Evolutionary conservation across 352 stramenopile species (phyloP).

Genomic region (Pythium periplocum): DNA sequence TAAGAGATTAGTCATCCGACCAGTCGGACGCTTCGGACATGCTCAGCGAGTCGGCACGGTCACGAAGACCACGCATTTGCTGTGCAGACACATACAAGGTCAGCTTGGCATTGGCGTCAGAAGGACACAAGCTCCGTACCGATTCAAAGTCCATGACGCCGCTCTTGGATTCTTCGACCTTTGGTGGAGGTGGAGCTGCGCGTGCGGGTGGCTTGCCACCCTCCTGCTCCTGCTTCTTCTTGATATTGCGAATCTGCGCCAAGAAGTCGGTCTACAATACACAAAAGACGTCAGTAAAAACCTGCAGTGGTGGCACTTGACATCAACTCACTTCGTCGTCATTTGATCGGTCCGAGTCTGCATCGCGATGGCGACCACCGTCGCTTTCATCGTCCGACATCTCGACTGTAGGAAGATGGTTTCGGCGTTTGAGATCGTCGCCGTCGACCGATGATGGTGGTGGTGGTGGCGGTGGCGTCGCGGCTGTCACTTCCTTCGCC

Average conservation of each 20-base stretch:
- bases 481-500: slow-evolving; percentile 66
- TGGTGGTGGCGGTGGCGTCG: slow-evolving; percentile 21
- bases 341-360: slow-evolving; percentile 53
- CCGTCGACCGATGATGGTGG: slow-evolving; percentile 10
- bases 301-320: neutral
- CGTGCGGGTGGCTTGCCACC: slow-evolving; percentile 9
- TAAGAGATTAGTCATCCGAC: slow-evolving; percentile 65
- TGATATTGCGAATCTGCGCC: slow-evolving; percentile 76
- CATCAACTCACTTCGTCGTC: slow-evolving; percentile 43
- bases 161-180: slow-evolving; percentile 47
- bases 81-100: slow-evolving; percentile 15
- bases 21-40: slow-evolving; percentile 85
- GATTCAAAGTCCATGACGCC: slow-evolving; percentile 49
- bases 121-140: slow-evolving; percentile 7
- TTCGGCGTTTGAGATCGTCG: slow-evolving; percentile 18
- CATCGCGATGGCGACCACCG: slow-evolving; percentile 28
- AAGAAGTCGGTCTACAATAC: slow-evolving; percentile 55
- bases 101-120: neutral
- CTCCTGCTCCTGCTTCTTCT: slow-evolving; percentile 70
- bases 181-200: slow-evolving; percentile 24
- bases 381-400: slow-evolving; percentile 83
- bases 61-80: slow-evolving; percentile 82
- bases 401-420: slow-evolving; percentile 55
- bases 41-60: slow-evolving; percentile 68
- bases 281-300: slow-evolving; percentile 7